Evolutionary conservation across 495 filamentous ascomycete genomes (phyloP), one percentile per base, ranked within the genome.

Genomic region (Penicillium chermesinum): DNA sequence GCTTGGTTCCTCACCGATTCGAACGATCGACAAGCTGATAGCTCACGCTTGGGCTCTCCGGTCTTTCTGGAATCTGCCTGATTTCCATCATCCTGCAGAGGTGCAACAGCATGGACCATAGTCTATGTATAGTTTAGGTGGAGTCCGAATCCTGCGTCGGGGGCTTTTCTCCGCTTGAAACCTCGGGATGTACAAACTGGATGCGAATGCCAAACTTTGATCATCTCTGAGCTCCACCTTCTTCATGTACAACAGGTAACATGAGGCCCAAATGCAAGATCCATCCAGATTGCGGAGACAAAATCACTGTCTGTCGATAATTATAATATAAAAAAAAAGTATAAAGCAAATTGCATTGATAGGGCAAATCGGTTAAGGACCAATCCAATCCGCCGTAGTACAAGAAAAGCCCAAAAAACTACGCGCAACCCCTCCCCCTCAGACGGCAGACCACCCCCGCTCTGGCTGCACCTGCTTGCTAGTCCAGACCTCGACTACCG

Each of bases 1-100:
- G 48, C 52, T 30, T 44, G 42, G 42, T 33, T 44, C 50, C 48
- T 61, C 54, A 54, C 54, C 54, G 57, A 46, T 49, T 54, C 19
- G 15, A 32, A 14, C 14, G 42, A 44, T 40, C 27, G 25, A 22
- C 20, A 20, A 19, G 13, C 35, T 25, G 30, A 4, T 37, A 27
- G 12, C 5, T 38, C 20, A 32, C 1, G 22, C 16, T 18, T 7
- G 15, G 38, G 17, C 8, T 2, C 17, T 25, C 25, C 15, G 16
- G 14, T 34, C 14, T 34, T 30, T 30, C 25, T 30, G 10, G 25
- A 30, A 30, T 30, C 25, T 30, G 25, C 25, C 25, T 30, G 10
- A 30, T 30, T 4, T 30, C 25, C 10, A 10, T 30, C 25, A 10
- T 10, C 5, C 25, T 5, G 25, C 25, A 30, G 5, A 5, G 4